Percentiles rank a stretch among this genome's conserved stretches.
Conservation (phyloP, 192 early-diverging fungal species). For the Podila epicladia region DNA sequence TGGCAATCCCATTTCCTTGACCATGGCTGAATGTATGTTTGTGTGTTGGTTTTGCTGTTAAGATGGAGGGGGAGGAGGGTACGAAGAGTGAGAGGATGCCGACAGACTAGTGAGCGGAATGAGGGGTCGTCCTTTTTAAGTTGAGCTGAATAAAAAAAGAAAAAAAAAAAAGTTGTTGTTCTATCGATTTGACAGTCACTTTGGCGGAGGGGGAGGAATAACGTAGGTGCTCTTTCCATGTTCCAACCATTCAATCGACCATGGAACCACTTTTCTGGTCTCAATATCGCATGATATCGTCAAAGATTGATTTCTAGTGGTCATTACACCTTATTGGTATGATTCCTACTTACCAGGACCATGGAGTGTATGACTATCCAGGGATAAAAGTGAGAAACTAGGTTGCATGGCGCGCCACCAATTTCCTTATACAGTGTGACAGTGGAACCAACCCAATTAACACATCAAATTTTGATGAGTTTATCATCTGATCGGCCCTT, state of each 20-base stretch:
- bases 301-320: no score
- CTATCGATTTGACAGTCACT: neutral
- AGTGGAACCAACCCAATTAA: no score
- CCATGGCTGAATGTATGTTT: conserved; percentile 9
- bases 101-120: neutral
- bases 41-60: neutral
- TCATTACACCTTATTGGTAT: no score
- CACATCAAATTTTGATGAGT: neutral
- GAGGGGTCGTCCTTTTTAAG: neutral
- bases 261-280: no score
- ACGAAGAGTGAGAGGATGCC: no score
- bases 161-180: conserved; percentile 4
- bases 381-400: no score
- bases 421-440: no score
- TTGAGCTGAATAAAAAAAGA: neutral
- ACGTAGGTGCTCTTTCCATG: neutral
- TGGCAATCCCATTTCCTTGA: conserved; percentile 42
- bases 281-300: no score
- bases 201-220: neutral
- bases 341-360: no score
- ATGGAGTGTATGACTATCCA: no score
- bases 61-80: neutral
- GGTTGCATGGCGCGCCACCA: no score
- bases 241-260: neutral
- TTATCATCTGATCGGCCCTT: conserved; percentile 6